These are phyloP conservation scores for Gracilaria caudata DNA, from an alignment of 23 red algal species.

Conservation along the genomic window DNA sequence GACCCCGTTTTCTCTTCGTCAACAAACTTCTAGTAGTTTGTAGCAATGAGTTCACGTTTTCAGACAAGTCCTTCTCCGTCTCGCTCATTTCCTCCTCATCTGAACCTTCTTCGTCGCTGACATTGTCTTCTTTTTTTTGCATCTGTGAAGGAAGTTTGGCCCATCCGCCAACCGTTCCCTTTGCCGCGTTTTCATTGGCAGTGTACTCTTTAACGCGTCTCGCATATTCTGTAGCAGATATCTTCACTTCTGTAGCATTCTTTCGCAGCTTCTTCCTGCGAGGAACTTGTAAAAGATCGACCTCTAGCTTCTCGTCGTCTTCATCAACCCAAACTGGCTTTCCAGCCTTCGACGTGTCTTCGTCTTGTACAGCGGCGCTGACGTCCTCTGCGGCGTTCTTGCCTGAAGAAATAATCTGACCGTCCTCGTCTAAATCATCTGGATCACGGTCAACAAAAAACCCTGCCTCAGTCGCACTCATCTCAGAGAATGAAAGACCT, in stretches of 20 bases:
- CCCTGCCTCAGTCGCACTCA: neutral
- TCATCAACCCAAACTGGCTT: slow-evolving; percentile 77
- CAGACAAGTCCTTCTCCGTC: slow-evolving; percentile 17
- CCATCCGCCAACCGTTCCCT: slow-evolving; percentile 48
- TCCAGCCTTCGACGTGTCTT: neutral
- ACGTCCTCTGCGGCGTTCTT: neutral
- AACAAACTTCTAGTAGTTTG: slow-evolving; percentile 30
- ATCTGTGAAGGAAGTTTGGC: slow-evolving; percentile 58
- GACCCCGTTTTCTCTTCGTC: neutral
- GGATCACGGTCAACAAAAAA: slow-evolving; percentile 41
- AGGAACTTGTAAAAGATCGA: slow-evolving; percentile 49
- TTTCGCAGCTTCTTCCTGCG: slow-evolving; percentile 64
- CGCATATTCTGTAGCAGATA: slow-evolving; percentile 50
- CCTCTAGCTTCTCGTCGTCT: slow-evolving; percentile 43
- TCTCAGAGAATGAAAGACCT: neutral
- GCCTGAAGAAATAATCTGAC: neutral
- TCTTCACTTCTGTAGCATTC: slow-evolving; percentile 11
- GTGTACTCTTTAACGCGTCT: slow-evolving; percentile 40
- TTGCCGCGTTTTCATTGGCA: slow-evolving; percentile 2
- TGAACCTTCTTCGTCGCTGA: neutral
- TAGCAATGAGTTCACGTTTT: slow-evolving; percentile 42
- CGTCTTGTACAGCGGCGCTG: neutral
- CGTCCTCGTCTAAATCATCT: slow-evolving; percentile 9
- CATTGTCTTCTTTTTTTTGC: neutral
- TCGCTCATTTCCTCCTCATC: slow-evolving; percentile 48